Evolutionary conservation across 2,329 filamentous ascomycete species (phyloP).

Genomic region (Colletotrichum plurivorum): DNA sequence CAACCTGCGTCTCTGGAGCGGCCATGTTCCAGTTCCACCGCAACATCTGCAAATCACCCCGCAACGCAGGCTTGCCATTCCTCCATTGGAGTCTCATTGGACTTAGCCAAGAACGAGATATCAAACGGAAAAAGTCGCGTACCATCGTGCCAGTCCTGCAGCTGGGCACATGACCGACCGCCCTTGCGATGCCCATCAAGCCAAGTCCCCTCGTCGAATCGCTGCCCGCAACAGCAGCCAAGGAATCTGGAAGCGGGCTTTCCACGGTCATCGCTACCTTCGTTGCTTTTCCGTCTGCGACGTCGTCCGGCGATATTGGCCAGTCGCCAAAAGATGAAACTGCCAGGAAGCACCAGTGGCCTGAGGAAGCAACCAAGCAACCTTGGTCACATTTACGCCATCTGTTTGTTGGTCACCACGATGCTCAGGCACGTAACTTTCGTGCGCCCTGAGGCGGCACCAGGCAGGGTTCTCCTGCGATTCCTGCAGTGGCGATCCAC

Average conservation of each 20-base stretch:
- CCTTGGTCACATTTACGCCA: neutral
- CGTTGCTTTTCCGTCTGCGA: constrained; percentile 25
- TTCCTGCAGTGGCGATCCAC: constrained; percentile 15
- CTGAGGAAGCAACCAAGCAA: constrained; percentile 12
- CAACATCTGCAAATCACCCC: neutral
- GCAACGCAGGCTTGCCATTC: neutral
- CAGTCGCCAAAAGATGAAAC: constrained; percentile 16
- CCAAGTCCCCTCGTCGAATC: constrained; percentile 9
- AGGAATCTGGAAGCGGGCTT: constrained; percentile 9
- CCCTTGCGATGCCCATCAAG: neutral
- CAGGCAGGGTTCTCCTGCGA: constrained; percentile 17
- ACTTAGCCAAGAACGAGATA: constrained; percentile 2
- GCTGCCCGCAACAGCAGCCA: constrained; percentile 12
- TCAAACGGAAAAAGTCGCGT: constrained; percentile 17
- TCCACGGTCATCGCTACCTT: constrained; percentile 12
- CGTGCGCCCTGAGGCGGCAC: constrained; percentile 1
- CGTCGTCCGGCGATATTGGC: constrained; percentile 5
- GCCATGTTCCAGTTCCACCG: neutral
- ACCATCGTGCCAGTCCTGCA: constrained; percentile 12
- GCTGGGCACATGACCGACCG: constrained; percentile 29
- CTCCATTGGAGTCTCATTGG: neutral
- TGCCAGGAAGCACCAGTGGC: constrained; percentile 1
- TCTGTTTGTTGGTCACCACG: constrained; percentile 3
- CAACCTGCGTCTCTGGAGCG: constrained; percentile 1
- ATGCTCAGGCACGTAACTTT: constrained; percentile 8